Base-by-base conservation (phyloP, 2,329 filamentous ascomycete species). In the Hirsutella thompsonii region DNA sequence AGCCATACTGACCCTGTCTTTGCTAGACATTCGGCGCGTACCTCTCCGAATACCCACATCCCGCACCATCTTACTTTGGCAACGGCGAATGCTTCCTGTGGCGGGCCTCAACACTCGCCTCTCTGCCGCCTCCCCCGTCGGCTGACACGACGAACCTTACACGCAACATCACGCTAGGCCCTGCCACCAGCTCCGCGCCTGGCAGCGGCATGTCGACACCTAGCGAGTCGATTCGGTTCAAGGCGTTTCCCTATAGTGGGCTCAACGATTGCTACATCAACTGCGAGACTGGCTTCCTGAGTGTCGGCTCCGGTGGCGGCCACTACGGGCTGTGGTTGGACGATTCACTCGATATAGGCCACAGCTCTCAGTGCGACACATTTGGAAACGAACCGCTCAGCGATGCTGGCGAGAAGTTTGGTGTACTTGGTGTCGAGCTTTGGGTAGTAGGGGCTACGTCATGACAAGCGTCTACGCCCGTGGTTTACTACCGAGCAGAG, bases 231-330 rank as follows among this genome's bases (percentile, higher is more conserved):
- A 86, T 96, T 50, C 79, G 92, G 18, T 98, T 98, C 72, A 95
- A 94, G 63, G 90, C 90, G 0, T 98, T 96, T 53, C 89, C 90
- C 0, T 96, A 95, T 56, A 93, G 84, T 42, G 92, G 92, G 5
- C 76, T 94, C 33, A 96, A 98, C 59, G 92, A 96, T 60, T 98
- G 94, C 58, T 87, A 90, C 67, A 92, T 96, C 50, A 83, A 93
- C 54, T 96, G 90, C 62, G 88, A 96, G 62, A 70, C 77, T 3
- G 76, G 80, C 20, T 96, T 84, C 57, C 62, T 98, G 13, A 92
- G 84, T 53, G 72, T 96, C 18, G 92, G 92, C 10, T 90, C 87
- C 42, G 86, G 72, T 35, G 88, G 94, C 51, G 90, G 92, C 1
- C 83, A 84, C 52, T 96, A 92, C 58, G 92, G 92, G 2, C 67